Percentiles rank a stretch among this genome's conserved stretches.
phyloP scores from a whole-genome alignment of 2,329 filamentous ascomycete species.

The Botrytis fragariae region DNA sequence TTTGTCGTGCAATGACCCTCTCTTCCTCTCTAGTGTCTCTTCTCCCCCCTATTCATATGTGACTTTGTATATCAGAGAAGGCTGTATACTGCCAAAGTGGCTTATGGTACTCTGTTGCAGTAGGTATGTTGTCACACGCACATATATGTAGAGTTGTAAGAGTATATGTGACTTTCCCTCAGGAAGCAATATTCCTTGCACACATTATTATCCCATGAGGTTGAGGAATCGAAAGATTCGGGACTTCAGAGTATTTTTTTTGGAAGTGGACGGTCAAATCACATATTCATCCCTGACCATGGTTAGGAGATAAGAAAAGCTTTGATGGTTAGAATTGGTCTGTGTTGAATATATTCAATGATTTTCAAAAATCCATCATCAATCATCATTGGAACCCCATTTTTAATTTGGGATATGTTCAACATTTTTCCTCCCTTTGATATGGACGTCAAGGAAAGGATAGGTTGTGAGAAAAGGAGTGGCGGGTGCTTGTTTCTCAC shows the following conservation, averaged over 20 bases:
- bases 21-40: neutral
- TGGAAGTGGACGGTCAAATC: neutral
- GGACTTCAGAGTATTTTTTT: neutral
- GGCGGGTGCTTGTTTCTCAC: neutral
- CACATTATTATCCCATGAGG: neutral
- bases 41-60: neutral
- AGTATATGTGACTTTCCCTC: neutral
- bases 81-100: neutral
- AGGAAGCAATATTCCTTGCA: neutral
- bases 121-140: neutral
- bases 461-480: neutral
- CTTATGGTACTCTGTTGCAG: neutral
- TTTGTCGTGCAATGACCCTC: neutral
- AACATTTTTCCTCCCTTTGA: neutral
- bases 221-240: neutral
- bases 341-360: neutral
- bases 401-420: neutral
- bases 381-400: neutral
- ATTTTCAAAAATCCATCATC: neutral
- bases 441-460: neutral
- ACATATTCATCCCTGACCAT: neutral
- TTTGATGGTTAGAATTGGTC: neutral
- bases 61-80: neutral
- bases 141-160: neutral
- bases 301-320: neutral